phyloP scores from a whole-genome alignment of 2,329 filamentous ascomycete species.

The Xylariaceae sp. region DNA sequence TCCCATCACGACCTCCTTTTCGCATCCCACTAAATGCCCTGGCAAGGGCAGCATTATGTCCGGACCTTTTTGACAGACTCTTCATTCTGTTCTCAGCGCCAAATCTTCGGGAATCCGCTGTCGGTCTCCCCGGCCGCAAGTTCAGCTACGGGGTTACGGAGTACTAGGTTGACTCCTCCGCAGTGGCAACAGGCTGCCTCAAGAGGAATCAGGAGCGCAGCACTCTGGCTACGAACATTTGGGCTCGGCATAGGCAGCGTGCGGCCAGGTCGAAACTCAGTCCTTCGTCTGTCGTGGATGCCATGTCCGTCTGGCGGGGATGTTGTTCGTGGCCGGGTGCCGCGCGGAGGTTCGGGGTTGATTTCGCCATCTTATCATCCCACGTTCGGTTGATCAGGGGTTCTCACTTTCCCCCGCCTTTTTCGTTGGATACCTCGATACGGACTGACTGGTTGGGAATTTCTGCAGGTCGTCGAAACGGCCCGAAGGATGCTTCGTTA shows the following conservation, averaged over 20 bases:
- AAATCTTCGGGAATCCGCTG: constrained; percentile 35
- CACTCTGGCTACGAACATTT: constrained; percentile 38
- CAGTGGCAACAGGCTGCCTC: constrained; percentile 43
- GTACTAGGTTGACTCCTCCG: constrained; percentile 41
- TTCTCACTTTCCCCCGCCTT: too few relatives aligned
- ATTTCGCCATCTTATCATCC: too few relatives aligned
- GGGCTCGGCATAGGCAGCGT: constrained; percentile 44
- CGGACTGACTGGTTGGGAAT: too few relatives aligned
- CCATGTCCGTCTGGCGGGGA: neutral
- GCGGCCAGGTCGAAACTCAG: constrained; percentile 29
- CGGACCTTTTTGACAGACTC: neutral
- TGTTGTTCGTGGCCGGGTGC: neutral
- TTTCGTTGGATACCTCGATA: too few relatives aligned
- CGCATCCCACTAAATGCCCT: too few relatives aligned
- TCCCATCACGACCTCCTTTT: too few relatives aligned
- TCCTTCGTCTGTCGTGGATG: neutral
- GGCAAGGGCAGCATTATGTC: neutral
- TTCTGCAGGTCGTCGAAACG: too few relatives aligned
- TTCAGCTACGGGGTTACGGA: constrained; percentile 33
- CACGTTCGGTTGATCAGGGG: too few relatives aligned
- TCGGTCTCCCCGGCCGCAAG: constrained; percentile 25
- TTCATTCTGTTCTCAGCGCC: constrained; percentile 26
- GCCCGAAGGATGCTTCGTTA: too few relatives aligned
- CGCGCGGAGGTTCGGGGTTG: too few relatives aligned
- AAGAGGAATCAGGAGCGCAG: constrained; percentile 39